Base-by-base conservation (phyloP, 495 filamentous ascomycete species). In the Parathielavia hyrcaniae region DNA sequence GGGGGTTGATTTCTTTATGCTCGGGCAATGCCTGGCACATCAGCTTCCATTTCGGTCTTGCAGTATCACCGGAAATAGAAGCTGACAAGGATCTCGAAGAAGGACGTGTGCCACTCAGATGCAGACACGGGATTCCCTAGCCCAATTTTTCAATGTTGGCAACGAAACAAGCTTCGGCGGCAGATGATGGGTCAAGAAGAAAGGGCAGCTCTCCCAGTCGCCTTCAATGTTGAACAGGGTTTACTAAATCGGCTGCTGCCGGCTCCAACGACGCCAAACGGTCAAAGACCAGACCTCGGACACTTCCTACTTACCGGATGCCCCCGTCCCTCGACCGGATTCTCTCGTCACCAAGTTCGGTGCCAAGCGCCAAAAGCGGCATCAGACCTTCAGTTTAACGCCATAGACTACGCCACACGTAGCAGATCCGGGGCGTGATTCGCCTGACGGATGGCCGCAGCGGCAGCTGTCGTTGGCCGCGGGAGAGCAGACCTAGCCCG, bases 81-180 rank as follows among this genome's bases (percentile, higher is more conserved):
- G 19, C 1, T 19, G 0, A 14, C 4, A 16, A 3, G 8, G 2
- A 2, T 49, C 16, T 49, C 16, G 26, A 49, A 26, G 34, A 49
- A 32, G 6, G 22, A 30, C 26, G 26, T 35, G 10, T 17, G 32
- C 47, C 30, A 5, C 26, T 13, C 14, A 13, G 5, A 20, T 32
- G 22, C 22, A 30, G n/a, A n/a, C 4, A 8, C 9, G 13, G 14
- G 2, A 1, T 20, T 16, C 20, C 23, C 11, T 32, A n/a, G n/a
- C 38, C 50, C 50, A 20, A 11, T 20, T n/a, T 40, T 11, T n/a
- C n/a, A n/a, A n/a, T n/a, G n/a, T n/a, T 41, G 13, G 38, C 16
- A 12, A 22, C 19, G 51, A 53, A 34, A 53, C 51, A 44, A 53
- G 38, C 51, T 53, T 32, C 51, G 14, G 22, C 23, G 38, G 20